Conservation (phyloP, 83 land plant genomes). For the Diphasiastrum complanatum region DNA sequence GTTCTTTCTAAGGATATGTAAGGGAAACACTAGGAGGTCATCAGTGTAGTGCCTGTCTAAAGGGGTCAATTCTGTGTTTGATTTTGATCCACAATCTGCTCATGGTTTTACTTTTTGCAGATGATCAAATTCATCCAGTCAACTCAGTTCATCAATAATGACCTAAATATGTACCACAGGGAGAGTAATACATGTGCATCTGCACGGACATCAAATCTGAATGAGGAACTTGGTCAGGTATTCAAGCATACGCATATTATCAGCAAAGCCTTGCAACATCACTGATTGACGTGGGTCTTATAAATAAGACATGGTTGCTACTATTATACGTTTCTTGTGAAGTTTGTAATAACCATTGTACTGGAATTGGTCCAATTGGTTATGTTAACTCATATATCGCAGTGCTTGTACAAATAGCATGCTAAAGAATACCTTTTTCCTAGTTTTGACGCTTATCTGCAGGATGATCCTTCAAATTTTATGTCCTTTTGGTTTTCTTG, state of each 20-base stretch:
- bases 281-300: too few species aligned
- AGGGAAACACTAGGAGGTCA: slow-evolving; percentile 1
- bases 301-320: too few species aligned
- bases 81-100: not conserved
- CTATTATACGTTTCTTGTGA: too few species aligned
- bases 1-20: not conserved
- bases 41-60: not conserved
- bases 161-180: slow-evolving; percentile 70
- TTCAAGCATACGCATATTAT: too few species aligned
- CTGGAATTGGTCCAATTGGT: too few species aligned
- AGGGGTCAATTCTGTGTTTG: not conserved
- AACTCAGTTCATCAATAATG: slow-evolving; percentile 88
- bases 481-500: too few species aligned
- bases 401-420: too few species aligned
- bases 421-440: too few species aligned
- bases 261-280: not conserved
- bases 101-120: slow-evolving; percentile 30
- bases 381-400: too few species aligned
- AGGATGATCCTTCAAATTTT: too few species aligned
- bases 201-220: slow-evolving; percentile 94
- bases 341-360: not conserved
- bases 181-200: slow-evolving; percentile 82
- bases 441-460: too few species aligned
- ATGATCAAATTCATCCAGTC: slow-evolving; percentile 96
- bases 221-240: slow-evolving; percentile 99